Conservation (phyloP, 768 basidiomycete genomes). For the Cytidiella melzeri region DNA sequence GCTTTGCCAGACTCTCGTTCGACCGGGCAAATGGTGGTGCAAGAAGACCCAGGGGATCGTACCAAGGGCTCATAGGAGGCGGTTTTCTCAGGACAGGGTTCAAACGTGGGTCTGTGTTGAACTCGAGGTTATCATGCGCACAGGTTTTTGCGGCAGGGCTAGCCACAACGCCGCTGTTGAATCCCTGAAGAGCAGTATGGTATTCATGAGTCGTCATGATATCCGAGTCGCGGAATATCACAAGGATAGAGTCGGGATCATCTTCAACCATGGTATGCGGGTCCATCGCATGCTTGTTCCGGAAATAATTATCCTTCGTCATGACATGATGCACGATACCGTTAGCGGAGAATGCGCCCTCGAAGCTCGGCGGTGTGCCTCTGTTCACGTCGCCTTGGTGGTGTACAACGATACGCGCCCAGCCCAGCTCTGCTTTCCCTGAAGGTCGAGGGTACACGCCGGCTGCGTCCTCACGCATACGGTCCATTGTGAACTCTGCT, state of each 20-base stretch:
- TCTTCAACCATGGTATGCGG: constrained; percentile 39
- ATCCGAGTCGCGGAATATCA: constrained; percentile 76
- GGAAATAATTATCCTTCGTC: constrained; percentile 65
- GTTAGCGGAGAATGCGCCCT: constrained; percentile 68
- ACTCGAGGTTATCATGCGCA: constrained; percentile 62
- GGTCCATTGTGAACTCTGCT: constrained; percentile 41
- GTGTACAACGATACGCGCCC: constrained; percentile 75
- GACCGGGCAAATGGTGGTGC: constrained; percentile 16
- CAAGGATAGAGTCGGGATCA: constrained; percentile 45
- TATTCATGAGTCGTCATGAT: constrained; percentile 50
- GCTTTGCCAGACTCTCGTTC: constrained; percentile 33
- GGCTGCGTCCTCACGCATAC: constrained; percentile 60
- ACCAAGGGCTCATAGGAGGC: constrained; percentile 33
- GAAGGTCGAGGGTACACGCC: constrained; percentile 42
- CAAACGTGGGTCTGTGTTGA: constrained; percentile 53
- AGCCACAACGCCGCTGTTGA: constrained; percentile 9
- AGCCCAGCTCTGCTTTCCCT: constrained; percentile 48
- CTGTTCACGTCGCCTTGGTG: constrained; percentile 44
- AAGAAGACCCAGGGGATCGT: constrained; percentile 32
- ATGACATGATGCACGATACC: constrained; percentile 67
- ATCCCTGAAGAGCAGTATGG: constrained; percentile 24
- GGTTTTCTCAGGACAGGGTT: constrained; percentile 43
- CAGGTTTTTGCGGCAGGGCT: constrained; percentile 39
- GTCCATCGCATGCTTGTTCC: constrained; percentile 52
- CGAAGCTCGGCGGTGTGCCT: constrained; percentile 53